phyloP scores from a whole-genome alignment of 2,329 filamentous ascomycete genomes.

The Epichloe scottii region DNA sequence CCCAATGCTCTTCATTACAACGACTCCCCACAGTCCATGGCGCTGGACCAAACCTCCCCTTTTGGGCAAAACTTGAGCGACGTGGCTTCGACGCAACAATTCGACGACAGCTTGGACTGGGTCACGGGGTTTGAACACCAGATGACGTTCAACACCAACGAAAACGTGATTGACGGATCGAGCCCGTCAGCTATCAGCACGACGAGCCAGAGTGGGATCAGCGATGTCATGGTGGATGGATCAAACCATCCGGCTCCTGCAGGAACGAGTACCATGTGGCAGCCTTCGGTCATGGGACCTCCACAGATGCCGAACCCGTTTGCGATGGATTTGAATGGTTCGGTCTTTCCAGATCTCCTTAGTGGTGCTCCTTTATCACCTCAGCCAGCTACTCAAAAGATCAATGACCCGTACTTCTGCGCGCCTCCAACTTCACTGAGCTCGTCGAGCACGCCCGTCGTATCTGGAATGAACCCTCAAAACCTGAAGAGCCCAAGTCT shows the following conservation, averaged over 20 bases:
- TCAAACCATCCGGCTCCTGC: conserved; percentile 48
- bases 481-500: conserved; percentile 55
- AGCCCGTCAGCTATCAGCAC: conserved; percentile 95
- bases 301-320: conserved; percentile 58
- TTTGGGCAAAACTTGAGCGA: conserved; percentile 46
- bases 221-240: conserved; percentile 83
- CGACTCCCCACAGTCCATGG: conserved; percentile 58
- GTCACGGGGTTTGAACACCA: conserved; percentile 66
- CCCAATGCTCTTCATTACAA: conserved; percentile 72
- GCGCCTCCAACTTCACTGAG: conserved; percentile 64
- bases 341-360: conserved; percentile 67
- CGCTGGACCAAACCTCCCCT: conserved; percentile 48
- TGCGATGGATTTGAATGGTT: conserved; percentile 59
- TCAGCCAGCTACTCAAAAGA: conserved; percentile 57
- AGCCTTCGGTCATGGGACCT: conserved; percentile 55
- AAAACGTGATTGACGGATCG: conserved; percentile 79
- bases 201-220: conserved; percentile 81
- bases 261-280: conserved; percentile 52
- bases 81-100: conserved; percentile 42
- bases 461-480: conserved; percentile 50
- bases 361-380: conserved; percentile 63
- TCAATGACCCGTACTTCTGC: conserved; percentile 65
- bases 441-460: conserved; percentile 58
- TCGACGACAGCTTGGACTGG: conserved; percentile 79
- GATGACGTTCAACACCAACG: conserved; percentile 57